Base-by-base conservation (phyloP, 345 rosid species). In the Laguncularia racemosa region DNA sequence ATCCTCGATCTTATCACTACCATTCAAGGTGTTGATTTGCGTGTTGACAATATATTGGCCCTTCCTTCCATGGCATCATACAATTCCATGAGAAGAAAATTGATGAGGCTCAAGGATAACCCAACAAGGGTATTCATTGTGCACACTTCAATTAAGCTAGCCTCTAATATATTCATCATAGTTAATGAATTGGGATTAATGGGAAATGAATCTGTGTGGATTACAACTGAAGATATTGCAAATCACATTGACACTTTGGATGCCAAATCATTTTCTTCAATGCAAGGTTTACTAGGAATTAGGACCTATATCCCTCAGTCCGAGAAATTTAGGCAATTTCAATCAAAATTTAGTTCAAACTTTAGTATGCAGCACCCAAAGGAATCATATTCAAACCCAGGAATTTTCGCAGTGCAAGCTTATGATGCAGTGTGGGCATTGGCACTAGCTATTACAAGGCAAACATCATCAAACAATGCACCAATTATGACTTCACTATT, bases 151-250 rank as follows among this genome's bases (percentile, higher is more conserved):
- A 6, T 20, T 1, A 16, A 44, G 2, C 20, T 58, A 14, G 67
- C 56, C 0, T 2, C 14, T 14, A 20, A 20, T 3, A 53, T 65
- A 38, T 73, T 73, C 12, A 20, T 18, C 45, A 58, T 61, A 21
- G 68, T 71, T 2, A 73, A 46, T 43, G 49, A 33, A 2, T 19
- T 65, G 18, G 61, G 61, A 46, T 61, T 69, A 62, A 60, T 65
- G 67, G 71, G 59, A 13, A 54, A 54, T 12, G 78, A 49, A 13
- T 73, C 47, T 14, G 73, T 58, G 9, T 69, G 78, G 73, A 69
- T 73, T 50, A 58, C 69, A 13, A 65, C 71, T 0, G 14, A 13
- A 0, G 53, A 44, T 17, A 44, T 64, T 23, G 19, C 65, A n/a
- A 33, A 61, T 54, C 14, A 46, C 1, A 16, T 68, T 14, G 62